phyloP scores from a whole-genome alignment of 1,284 basidiomycete genomes.

The Mycosarcoma maydis region DNA sequence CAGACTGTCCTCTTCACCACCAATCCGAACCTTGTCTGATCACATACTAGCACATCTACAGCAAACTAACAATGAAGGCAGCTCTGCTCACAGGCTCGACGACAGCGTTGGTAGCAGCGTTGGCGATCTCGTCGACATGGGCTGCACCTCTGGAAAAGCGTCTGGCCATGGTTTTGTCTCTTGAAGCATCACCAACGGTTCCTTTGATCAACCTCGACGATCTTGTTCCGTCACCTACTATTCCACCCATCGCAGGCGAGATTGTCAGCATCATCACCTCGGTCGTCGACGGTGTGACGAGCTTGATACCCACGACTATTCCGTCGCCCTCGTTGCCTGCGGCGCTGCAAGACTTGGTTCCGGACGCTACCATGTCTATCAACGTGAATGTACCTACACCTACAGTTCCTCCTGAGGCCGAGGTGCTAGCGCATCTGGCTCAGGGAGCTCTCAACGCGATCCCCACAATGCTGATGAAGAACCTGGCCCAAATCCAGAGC shows the following conservation, averaged over 20 bases:
- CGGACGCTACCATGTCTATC: conserved; percentile 1
- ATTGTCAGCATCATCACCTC: conserved; percentile 27
- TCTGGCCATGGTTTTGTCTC: conserved; percentile 30
- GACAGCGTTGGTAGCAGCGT: conserved; percentile 26
- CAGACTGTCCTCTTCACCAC: too few species aligned
- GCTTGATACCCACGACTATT: conserved; percentile 31
- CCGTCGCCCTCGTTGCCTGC: conserved; percentile 18
- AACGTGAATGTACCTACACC: conserved; percentile 7
- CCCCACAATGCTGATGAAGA: conserved; percentile 24
- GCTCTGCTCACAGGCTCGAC: conserved; percentile 14
- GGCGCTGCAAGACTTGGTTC: conserved; percentile 1
- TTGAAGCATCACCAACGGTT: conserved; percentile 26
- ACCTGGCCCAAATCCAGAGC: conserved; percentile 17
- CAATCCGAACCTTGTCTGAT: too few species aligned
- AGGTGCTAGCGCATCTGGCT: conserved; percentile 10
- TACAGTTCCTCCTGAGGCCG: conserved; percentile 3
- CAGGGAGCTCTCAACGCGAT: conserved; percentile 20
- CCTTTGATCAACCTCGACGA: conserved; percentile 16
- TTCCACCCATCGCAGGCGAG: conserved; percentile 12
- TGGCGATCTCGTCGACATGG: conserved; percentile 24
- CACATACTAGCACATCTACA: neutral
- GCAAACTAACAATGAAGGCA: conserved; percentile 22
- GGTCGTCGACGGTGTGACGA: conserved; percentile 30
- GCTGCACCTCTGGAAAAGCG: conserved; percentile 39
- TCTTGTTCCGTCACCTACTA: conserved; percentile 19